A percentile compares a stretch with the other conserved stretches of the same genome.
Evolutionary conservation across 2,329 filamentous ascomycete genomes (phyloP).

Genomic region (Cadophora luteo-olivacea): DNA sequence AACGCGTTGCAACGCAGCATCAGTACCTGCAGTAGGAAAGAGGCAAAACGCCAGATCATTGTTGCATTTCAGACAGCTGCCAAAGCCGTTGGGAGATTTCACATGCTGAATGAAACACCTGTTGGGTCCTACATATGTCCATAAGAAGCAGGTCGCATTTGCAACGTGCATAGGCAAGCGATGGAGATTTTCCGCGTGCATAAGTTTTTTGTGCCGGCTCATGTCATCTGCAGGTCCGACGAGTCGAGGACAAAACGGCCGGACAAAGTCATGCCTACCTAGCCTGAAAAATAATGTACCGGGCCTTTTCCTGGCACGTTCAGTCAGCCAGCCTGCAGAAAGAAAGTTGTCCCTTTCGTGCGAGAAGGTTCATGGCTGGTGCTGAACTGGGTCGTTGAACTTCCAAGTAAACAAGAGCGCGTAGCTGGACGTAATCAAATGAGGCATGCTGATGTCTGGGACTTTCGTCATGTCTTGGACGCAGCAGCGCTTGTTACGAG

Average conservation of each 20-base stretch:
- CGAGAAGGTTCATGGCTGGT: not conserved
- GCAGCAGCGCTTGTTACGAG: not conserved
- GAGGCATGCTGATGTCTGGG: not conserved
- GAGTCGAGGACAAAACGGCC: not conserved
- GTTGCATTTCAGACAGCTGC: no score
- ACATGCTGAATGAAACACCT: not conserved
- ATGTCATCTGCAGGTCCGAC: constrained; percentile 6
- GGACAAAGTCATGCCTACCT: no score
- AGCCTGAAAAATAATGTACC: not conserved
- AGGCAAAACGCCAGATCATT: not conserved
- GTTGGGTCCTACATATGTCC: not conserved
- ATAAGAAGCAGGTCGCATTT: constrained; percentile 2
- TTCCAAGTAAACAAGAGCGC: not conserved
- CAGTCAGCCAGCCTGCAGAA: not conserved
- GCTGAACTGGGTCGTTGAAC: not conserved
- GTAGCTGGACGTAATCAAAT: not conserved
- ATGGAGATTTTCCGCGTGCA: constrained; percentile 5
- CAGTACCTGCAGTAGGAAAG: not conserved
- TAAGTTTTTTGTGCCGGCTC: not conserved
- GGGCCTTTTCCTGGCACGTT: not conserved
- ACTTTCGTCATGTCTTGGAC: not conserved
- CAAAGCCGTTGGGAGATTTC: not conserved
- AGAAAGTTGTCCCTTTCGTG: not conserved
- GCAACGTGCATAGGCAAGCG: constrained; percentile 5
- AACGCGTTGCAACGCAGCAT: not conserved